Evolutionary conservation across 257 asterid genomes (phyloP).

Genomic region (Parsonsia alboflavescens): DNA sequence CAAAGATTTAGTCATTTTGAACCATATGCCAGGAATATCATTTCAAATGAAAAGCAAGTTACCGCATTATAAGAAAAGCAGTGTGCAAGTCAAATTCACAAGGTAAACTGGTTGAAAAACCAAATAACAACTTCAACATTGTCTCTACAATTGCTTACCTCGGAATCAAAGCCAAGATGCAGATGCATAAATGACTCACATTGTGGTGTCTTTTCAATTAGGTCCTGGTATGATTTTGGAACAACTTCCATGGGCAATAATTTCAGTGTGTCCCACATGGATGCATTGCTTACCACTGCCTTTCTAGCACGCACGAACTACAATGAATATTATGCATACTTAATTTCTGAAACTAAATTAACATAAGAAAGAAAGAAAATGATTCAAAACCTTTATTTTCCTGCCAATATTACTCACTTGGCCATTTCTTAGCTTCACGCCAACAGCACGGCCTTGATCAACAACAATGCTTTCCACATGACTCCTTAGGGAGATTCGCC

Average conservation of each 20-base stretch:
- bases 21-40: background rate
- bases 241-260: conserved; percentile 63
- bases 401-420: conserved; percentile 50
- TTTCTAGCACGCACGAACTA: conserved; percentile 84
- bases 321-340: conserved; percentile 17
- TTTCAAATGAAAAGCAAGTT: background rate
- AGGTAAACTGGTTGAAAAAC: background rate
- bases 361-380: background rate
- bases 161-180: conserved; percentile 85
- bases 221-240: conserved; percentile 61
- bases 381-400: background rate
- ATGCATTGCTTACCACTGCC: conserved; percentile 92
- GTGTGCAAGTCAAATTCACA: background rate
- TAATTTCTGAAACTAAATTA: background rate
- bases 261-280: conserved; percentile 91
- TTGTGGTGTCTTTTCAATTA: conserved; percentile 62
- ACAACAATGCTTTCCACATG: conserved; percentile 76
- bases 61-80: background rate
- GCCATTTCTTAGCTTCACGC: conserved; percentile 84
- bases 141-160: conserved; percentile 37
- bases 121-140: background rate
- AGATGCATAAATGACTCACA: conserved; percentile 98
- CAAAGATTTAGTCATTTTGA: background rate
- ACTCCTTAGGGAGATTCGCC: conserved; percentile 75
- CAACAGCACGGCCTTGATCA: conserved; percentile 85